These are phyloP conservation scores for Berkeleyomyces rouxiae DNA, from an alignment of 2,329 filamentous ascomycete species.

Conservation along the genomic window DNA sequence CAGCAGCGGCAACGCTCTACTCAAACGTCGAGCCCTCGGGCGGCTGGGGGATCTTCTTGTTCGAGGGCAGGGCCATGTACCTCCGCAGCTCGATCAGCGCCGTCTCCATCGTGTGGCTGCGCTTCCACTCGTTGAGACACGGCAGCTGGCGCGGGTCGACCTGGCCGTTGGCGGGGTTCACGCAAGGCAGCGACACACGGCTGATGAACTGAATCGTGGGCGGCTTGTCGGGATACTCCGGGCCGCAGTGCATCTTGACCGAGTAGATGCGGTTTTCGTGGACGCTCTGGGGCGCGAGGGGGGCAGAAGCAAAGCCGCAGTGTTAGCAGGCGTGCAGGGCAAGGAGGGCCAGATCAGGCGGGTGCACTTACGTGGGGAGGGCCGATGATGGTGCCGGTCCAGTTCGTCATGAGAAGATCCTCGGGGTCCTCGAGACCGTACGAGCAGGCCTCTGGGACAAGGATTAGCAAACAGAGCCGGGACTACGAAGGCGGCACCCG, in stretches of 20 bases:
- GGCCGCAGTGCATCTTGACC: conserved; percentile 87
- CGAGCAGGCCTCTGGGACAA: conserved; percentile 70
- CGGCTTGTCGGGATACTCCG: conserved; percentile 74
- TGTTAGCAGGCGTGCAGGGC: not conserved
- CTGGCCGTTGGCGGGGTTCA: conserved; percentile 62
- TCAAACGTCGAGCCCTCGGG: conserved; percentile 54
- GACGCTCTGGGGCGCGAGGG: conserved; percentile 46
- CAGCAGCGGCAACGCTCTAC: not conserved
- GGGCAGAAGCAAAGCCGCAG: not conserved
- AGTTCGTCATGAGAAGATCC: conserved; percentile 93
- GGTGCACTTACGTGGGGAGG: conserved; percentile 66
- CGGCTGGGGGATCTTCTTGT: conserved; percentile 93
- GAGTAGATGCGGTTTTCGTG: conserved; percentile 99
- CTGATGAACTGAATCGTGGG: conserved; percentile 86
- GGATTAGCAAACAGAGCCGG: not conserved
- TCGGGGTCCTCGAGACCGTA: conserved; percentile 90
- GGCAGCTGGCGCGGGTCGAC: conserved; percentile 73
- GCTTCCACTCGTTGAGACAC: conserved; percentile 78
- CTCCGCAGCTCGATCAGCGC: conserved; percentile 73
- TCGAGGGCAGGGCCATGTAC: conserved; percentile 81
- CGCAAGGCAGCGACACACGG: conserved; percentile 91
- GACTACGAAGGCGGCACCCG: not conserved
- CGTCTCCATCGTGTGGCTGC: conserved; percentile 89
- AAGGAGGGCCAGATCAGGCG: not conserved
- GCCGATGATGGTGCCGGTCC: conserved; percentile 94